Evolutionary conservation across 306 rosid species (phyloP), one percentile per base, ranked within the genome.

Genomic region (Quercus berberidifolia): DNA sequence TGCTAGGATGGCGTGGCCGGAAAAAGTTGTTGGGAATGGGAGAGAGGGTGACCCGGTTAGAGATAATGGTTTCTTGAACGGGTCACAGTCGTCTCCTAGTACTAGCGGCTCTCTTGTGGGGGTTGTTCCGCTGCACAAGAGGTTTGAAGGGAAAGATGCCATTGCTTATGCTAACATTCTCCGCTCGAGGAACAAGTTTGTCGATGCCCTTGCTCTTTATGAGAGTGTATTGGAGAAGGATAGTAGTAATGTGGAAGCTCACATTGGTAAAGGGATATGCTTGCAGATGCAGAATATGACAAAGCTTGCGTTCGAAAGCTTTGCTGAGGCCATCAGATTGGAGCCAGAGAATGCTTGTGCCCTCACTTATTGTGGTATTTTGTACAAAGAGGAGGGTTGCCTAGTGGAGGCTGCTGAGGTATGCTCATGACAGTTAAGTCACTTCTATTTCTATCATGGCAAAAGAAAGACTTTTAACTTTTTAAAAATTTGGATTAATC

Each of bases 321-420:
- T 95, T 76, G 21, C 89, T 4, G 99, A 91, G 82, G 99, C 89
- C 57, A 87, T 91, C 82, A 86, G 73, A 83, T 83, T 90, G 89
- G 98, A 95, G 80, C 90, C 98, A 31, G 90, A 87, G 74, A 93
- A 93, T 89, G 92, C 94, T 35, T 90, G 96, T 28, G 99, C 97
- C 14, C 97, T 88, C 81, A 95, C 96, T 0, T 97, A 95, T 79
- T 90, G 97, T 25, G 99, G 99, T 80, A 90, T 95, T 81, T 75
- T 95, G 46, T 95, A 88, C 87, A 95, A 95, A 85, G 99, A 93
- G 49, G 99, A 93, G 84, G 99, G 99, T 78, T 91, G 96, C 46
- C 87, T 93, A 23, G 81, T 90, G 80, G 99, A 95, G 83, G 97
- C 99, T 38, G 96, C 98, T 30, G 99, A 95, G 99, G 99, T 91